phyloP scores from a whole-genome alignment of 345 rosid genomes.

The Punica granatum region DNA sequence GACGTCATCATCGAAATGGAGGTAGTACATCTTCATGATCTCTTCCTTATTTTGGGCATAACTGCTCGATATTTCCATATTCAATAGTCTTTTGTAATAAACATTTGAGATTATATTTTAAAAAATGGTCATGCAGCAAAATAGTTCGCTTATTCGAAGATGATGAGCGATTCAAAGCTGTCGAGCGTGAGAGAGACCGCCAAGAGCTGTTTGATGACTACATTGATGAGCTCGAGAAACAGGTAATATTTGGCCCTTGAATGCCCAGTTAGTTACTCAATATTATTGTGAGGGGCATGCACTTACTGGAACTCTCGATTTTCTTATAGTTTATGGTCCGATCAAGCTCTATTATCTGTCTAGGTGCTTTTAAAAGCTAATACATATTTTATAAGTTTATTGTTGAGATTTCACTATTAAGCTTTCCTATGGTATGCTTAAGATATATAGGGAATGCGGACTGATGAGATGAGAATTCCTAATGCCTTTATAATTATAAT shows the following conservation, averaged over 20 bases:
- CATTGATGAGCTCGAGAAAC: slow-evolving; percentile 55
- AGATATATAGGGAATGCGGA: background rate
- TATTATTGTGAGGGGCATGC: too few relatives aligned
- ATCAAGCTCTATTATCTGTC: background rate
- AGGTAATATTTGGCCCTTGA: slow-evolving; percentile 32
- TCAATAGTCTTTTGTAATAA: slow-evolving; percentile 6
- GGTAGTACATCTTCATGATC: slow-evolving; percentile 41
- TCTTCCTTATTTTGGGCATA: background rate
- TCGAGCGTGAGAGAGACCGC: slow-evolving; percentile 89
- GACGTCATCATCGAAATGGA: slow-evolving; percentile 76
- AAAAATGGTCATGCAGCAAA: slow-evolving; percentile 54
- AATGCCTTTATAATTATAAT: background rate
- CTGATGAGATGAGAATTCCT: background rate
- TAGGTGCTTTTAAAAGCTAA: background rate
- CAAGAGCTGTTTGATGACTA: slow-evolving; percentile 71
- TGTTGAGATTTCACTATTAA: background rate
- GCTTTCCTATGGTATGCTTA: background rate
- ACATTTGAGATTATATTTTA: too few relatives aligned
- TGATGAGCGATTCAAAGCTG: slow-evolving; percentile 77
- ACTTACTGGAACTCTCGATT: background rate
- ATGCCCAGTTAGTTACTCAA: slow-evolving; percentile 10
- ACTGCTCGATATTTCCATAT: slow-evolving; percentile 10
- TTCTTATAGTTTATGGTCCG: background rate
- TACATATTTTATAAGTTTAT: background rate
- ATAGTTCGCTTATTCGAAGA: slow-evolving; percentile 58